A percentile compares a stretch with the other conserved stretches of the same genome.
Evolutionary conservation across 495 filamentous ascomycete species (phyloP).

Genomic region (Penicillium parvum): DNA sequence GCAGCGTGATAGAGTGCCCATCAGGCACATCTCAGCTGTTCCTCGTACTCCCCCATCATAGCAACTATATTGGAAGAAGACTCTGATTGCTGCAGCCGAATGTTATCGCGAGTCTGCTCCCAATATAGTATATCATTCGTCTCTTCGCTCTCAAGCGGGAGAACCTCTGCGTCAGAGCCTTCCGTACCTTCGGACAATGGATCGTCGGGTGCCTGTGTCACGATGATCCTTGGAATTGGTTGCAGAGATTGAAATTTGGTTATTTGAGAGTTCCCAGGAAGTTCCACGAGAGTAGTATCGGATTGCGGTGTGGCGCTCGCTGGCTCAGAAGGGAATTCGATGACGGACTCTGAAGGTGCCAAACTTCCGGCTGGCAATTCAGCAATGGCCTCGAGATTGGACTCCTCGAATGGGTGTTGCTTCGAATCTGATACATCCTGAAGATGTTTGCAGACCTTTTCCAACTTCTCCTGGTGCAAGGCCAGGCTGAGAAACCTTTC

Average conservation of each 20-base stretch:
- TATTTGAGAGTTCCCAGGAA: neutral
- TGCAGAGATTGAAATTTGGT: neutral
- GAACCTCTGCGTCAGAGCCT: neutral
- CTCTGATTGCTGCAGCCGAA: constrained; percentile 11
- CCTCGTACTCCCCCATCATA: too few relatives aligned
- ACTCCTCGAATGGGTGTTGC: neutral
- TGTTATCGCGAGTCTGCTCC: constrained; percentile 10
- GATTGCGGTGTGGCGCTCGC: neutral
- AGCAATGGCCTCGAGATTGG: neutral
- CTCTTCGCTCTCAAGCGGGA: constrained; percentile 3
- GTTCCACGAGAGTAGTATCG: constrained; percentile 3
- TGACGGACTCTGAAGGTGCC: neutral
- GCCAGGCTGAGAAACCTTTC: constrained; percentile 5
- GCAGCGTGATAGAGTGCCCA: too few relatives aligned
- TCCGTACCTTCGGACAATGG: neutral
- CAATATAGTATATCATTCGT: constrained; percentile 8
- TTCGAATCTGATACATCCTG: neutral
- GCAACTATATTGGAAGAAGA: constrained; percentile 11
- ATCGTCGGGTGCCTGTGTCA: constrained; percentile 6
- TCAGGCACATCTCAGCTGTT: too few relatives aligned
- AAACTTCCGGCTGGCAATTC: neutral
- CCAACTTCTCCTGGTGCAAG: constrained; percentile 8
- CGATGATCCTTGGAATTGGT: constrained; percentile 10
- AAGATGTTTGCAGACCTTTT: constrained; percentile 8
- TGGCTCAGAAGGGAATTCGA: neutral